Percentiles rank a stretch among this genome's conserved stretches.
These are phyloP conservation scores for Leucosporidium scottii DNA, from an alignment of 768 basidiomycete species.

Conservation along the genomic window DNA sequence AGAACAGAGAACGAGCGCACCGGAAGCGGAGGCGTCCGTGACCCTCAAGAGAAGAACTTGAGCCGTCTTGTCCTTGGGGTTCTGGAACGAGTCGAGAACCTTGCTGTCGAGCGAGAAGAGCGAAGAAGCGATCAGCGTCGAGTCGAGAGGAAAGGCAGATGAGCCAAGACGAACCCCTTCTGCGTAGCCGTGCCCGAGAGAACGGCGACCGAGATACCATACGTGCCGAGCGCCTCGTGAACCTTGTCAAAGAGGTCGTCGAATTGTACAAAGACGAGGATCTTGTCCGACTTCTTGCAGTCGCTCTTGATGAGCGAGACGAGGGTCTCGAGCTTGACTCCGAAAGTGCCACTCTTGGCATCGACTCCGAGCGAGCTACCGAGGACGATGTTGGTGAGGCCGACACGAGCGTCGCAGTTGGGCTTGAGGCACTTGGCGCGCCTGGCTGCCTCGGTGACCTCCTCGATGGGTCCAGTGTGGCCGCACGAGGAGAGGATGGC, in stretches of 20 bases:
- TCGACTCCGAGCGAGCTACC: slow-evolving; percentile 40
- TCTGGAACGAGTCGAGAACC: slow-evolving; percentile 78
- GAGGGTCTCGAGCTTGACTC: slow-evolving; percentile 42
- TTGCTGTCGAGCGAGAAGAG: slow-evolving; percentile 48
- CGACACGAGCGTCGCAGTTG: slow-evolving; percentile 59
- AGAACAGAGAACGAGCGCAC: slow-evolving; percentile 48
- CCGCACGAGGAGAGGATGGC: slow-evolving; percentile 88
- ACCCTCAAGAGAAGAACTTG: slow-evolving; percentile 75
- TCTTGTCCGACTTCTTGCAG: slow-evolving; percentile 61
- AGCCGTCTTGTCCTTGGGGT: slow-evolving; percentile 58
- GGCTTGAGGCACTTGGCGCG: slow-evolving; percentile 64
- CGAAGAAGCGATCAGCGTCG: neutral
- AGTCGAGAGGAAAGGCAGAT: neutral
- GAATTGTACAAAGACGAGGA: slow-evolving; percentile 94
- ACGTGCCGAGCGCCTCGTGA: slow-evolving; percentile 64
- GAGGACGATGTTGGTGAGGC: slow-evolving; percentile 45
- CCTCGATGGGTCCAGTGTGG: slow-evolving; percentile 71
- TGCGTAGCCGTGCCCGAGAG: slow-evolving; percentile 77
- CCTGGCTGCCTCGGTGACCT: slow-evolving; percentile 65
- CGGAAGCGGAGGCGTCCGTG: slow-evolving; percentile 91
- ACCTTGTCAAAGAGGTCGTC: slow-evolving; percentile 88
- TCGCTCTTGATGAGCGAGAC: slow-evolving; percentile 78
- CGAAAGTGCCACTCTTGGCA: slow-evolving; percentile 39
- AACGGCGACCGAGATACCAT: slow-evolving; percentile 52
- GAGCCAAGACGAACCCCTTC: slow-evolving; percentile 48